Evolutionary conservation across 164 flowering plant species (phyloP), one percentile per base, ranked within the genome.

Genomic region (Umbellularia californica): DNA sequence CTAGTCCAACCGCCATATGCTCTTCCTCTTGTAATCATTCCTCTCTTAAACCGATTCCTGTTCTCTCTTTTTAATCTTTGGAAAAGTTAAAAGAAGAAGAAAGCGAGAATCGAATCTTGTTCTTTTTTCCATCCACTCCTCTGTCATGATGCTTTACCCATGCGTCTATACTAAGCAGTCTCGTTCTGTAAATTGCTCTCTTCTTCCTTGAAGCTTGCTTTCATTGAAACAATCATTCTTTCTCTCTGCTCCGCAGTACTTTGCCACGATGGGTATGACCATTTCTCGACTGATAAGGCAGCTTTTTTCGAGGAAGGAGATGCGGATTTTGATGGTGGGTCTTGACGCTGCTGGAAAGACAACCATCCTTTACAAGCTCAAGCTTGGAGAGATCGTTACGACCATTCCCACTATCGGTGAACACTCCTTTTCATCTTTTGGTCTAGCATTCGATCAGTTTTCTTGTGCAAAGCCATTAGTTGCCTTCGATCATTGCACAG

Each of bases 331-430:
- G 71, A 84, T 87, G 88, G 85, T 85, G 60, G 88, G 88, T 70
- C 88, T 87, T 67, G 87, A 87, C 76, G 85, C 82, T 28, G 83
- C 90, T 17, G 88, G 88, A 33, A 87, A 87, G 79, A 85, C 90
- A 30, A 86, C 88, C 73, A 84, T 87, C 70, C 79, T 85, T 14
- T 87, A 85, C 82, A 87, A 85, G 74, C 80, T 87, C 27, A 87
- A 87, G 81, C 85, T 87, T 10, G 90, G 90, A 65, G 84, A 85
- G 71, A 78, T 85, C 22, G 84, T 87, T 35, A 76, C 84, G 1
- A 84, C 85, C 27, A 76, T 80, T 17, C 88, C 90, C 64, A 85
- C 90, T 22, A 83, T 87, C 41, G 90, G 88, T 87, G 82, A 65
- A 6, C 35, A 47, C 19, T 17, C 24, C 41, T 22, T 69, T n/a